Evolutionary conservation across 1,284 basidiomycete genomes (phyloP), one percentile per base, ranked within the genome.

Genomic region (Somion occarium): DNA sequence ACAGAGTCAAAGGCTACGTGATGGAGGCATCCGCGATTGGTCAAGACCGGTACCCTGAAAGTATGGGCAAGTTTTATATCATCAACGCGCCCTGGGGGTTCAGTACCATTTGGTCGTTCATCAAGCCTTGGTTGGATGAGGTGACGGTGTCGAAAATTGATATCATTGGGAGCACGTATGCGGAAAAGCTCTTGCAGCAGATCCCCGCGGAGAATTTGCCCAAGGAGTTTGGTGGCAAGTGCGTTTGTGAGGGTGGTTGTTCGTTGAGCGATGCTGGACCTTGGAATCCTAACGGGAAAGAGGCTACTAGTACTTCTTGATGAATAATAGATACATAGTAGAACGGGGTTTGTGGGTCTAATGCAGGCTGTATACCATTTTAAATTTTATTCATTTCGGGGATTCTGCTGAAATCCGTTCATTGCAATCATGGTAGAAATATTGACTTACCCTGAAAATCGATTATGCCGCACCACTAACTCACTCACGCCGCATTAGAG

Each of bases 61-160:
- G 83, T 57, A 96, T 98, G 94, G 94, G 94, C 72, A 90, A 90
- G 66, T 96, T 97, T 78, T 98, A 84, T 76, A 94, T 98, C 77
- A 88, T 94, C 77, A 93, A 94, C 65, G 87, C 93, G 0, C 95
- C 96, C 1, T 98, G 88, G 84, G 82, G 87, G 51, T 98, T 98
- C 76, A 82, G 83, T 48, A 83, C 88, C 41, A 88, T 97, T 38
- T 99, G 96, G 96, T 55, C 74, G 25, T 73, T 94, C 60, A 83
- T 98, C 74, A 97, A 94, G 75, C 85, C 83, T 5, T 98, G 93
- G 93, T 77, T 99, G 60, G 96, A 98, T 73, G 87, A 89, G 61
- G 95, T 95, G 34, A 98, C 95, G 20, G 93, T 93, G 46, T 78
- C 81, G 59, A 98, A 98, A 81, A 94, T 97, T 67, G 80, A 85